Percentiles rank a stretch among this genome's conserved stretches.
These are phyloP conservation scores for Lanmaoa pseudosensibilis DNA, from an alignment of 768 basidiomycete genomes.

Conservation along the genomic window DNA sequence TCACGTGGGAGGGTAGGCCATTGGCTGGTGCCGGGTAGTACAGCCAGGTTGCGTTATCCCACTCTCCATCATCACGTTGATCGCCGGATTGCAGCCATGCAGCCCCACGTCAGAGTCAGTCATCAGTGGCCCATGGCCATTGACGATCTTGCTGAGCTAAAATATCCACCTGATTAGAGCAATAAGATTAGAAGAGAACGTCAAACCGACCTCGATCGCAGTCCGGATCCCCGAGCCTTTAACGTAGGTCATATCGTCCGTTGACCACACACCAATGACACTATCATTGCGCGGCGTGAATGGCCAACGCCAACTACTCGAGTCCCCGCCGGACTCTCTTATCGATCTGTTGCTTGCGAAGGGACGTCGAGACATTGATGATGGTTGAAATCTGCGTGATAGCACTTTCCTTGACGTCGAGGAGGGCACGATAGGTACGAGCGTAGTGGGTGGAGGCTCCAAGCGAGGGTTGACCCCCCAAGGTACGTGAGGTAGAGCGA, in stretches of 20 bases:
- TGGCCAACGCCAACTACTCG: no score
- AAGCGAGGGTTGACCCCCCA: no score
- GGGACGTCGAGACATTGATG: no score
- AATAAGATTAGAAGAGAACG: background rate
- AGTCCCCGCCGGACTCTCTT: slow-evolving; percentile 66
- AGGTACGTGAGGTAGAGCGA: no score
- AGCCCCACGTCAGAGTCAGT: slow-evolving; percentile 37
- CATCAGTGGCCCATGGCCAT: slow-evolving; percentile 66
- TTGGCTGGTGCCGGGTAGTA: no score
- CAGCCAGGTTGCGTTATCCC: no score
- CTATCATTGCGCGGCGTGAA: slow-evolving; percentile 48
- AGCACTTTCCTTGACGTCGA: no score
- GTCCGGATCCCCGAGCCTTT: slow-evolving; percentile 50
- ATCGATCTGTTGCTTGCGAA: slow-evolving; percentile 35
- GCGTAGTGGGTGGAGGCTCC: no score
- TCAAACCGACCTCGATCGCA: slow-evolving; percentile 68
- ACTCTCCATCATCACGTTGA: no score
- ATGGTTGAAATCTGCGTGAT: no score
- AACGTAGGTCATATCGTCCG: slow-evolving; percentile 19
- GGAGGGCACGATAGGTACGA: background rate
- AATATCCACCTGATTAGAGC: background rate
- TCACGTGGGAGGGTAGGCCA: no score
- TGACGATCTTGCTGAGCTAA: slow-evolving; percentile 82
- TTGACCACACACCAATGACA: slow-evolving; percentile 35
- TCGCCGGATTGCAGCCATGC: no score